phyloP scores from a whole-genome alignment of 2,329 filamentous ascomycete species.

The Orbilia blumenaviensis region DNA sequence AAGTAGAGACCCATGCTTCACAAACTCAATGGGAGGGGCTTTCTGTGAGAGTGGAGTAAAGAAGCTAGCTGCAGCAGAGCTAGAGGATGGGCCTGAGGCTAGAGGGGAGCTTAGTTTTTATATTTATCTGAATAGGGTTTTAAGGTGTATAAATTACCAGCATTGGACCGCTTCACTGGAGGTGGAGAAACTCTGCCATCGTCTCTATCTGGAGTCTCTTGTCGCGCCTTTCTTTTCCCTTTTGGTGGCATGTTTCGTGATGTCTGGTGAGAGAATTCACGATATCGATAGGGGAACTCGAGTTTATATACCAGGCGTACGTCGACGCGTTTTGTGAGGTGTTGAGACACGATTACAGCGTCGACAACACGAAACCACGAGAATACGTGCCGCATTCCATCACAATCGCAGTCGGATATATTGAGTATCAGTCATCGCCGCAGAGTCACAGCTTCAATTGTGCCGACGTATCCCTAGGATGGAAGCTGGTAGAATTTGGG shows the following conservation, averaged over 20 bases:
- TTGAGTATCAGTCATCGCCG: neutral
- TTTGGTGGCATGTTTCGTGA: conserved; percentile 21
- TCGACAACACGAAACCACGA: conserved; percentile 5
- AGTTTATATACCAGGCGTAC: conserved; percentile 1
- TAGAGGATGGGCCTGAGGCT: neutral
- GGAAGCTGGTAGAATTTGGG: no score
- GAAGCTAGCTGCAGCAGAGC: conserved; percentile 26
- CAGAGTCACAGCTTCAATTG: neutral
- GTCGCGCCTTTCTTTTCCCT: conserved; percentile 42
- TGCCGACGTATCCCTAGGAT: neutral
- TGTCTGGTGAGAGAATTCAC: conserved; percentile 4
- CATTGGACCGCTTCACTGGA: conserved; percentile 17
- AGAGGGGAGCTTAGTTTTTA: neutral
- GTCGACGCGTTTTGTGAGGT: neutral
- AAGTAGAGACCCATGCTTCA: conserved; percentile 25
- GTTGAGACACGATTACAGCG: neutral
- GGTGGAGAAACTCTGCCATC: conserved; percentile 35
- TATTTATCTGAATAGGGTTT: neutral
- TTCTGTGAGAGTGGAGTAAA: conserved; percentile 45
- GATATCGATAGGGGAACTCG: neutral
- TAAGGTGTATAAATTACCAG: neutral
- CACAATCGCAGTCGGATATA: neutral
- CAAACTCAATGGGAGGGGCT: conserved; percentile 27
- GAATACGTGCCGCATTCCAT: neutral
- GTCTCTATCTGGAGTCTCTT: conserved; percentile 41